A percentile compares a stretch with the other conserved stretches of the same genome.
These are phyloP conservation scores for Starmerella roubikii DNA, from an alignment of 805 yeast genomes.

Conservation along the genomic window DNA sequence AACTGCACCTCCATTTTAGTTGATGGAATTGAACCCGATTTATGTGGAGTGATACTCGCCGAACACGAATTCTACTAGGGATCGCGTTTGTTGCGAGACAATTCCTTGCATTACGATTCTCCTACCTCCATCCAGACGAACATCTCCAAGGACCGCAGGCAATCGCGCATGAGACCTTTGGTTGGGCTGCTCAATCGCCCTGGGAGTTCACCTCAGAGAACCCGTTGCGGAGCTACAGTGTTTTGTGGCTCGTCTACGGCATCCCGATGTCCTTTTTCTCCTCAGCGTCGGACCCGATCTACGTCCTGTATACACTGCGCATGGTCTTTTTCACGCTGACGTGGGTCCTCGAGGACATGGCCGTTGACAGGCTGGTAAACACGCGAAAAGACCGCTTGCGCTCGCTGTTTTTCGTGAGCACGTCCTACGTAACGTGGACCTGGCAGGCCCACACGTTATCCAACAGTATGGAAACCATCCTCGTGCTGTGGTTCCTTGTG, in stretches of 20 bases:
- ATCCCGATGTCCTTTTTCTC: slow-evolving; percentile 40
- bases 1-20: background rate
- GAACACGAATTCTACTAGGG: slow-evolving; percentile 39
- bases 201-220: slow-evolving; percentile 62
- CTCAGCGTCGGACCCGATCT: slow-evolving; percentile 32
- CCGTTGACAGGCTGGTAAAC: slow-evolving; percentile 35
- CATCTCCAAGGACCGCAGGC: slow-evolving; percentile 86
- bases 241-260: slow-evolving; percentile 54
- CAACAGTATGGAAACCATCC: slow-evolving; percentile 56
- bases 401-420: slow-evolving; percentile 31
- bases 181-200: slow-evolving; percentile 40
- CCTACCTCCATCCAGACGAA: slow-evolving; percentile 96
- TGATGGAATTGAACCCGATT: background rate
- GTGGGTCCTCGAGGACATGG: slow-evolving; percentile 30
- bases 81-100: slow-evolving; percentile 37
- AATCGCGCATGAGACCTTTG: slow-evolving; percentile 34
- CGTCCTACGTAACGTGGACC: slow-evolving; percentile 59
- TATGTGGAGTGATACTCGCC: slow-evolving; percentile 4
- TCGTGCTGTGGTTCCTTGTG: slow-evolving; percentile 39
- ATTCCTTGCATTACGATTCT: slow-evolving; percentile 48
- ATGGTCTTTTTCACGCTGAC: slow-evolving; percentile 32
- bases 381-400: slow-evolving; percentile 36
- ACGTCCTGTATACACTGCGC: slow-evolving; percentile 41
- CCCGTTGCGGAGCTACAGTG: slow-evolving; percentile 61
- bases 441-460: slow-evolving; percentile 82